phyloP scores from a whole-genome alignment of 345 rosid genomes.

The Capsella bursapastoris region DNA sequence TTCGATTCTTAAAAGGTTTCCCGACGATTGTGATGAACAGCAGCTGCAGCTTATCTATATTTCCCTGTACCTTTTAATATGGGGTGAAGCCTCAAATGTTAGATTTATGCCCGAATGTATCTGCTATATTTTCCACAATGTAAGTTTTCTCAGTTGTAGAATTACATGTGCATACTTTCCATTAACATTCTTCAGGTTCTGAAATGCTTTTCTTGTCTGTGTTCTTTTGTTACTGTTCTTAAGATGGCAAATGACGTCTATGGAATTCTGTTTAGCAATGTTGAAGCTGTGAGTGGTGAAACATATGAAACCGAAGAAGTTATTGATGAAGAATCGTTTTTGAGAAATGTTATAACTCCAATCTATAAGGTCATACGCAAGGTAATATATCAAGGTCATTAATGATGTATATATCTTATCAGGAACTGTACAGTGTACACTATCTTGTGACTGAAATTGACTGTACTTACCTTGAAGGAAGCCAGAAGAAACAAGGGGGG shows the following conservation, averaged over 20 bases:
- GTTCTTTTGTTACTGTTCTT: slow-evolving; percentile 19
- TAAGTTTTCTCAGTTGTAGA: slow-evolving; percentile 64
- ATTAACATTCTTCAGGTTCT: slow-evolving; percentile 25
- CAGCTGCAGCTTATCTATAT: slow-evolving; percentile 79
- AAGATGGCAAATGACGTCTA: slow-evolving; percentile 84
- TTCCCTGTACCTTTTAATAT: slow-evolving; percentile 84
- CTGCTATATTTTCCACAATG: slow-evolving; percentile 93
- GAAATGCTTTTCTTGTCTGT: background rate
- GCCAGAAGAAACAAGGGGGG: slow-evolving; percentile 77
- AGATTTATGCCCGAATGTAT: slow-evolving; percentile 99
- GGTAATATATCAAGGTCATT: slow-evolving; percentile 48
- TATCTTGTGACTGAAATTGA: slow-evolving; percentile 29
- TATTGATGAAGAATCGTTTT: slow-evolving; percentile 76
- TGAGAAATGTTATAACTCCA: slow-evolving; percentile 75
- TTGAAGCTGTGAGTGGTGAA: slow-evolving; percentile 63
- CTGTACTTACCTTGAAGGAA: slow-evolving; percentile 65
- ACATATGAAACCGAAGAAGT: slow-evolving; percentile 50
- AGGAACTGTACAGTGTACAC: slow-evolving; percentile 7
- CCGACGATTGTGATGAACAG: slow-evolving; percentile 47
- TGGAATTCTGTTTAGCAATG: slow-evolving; percentile 61
- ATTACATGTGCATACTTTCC: slow-evolving; percentile 55
- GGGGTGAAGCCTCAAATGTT: slow-evolving; percentile 99
- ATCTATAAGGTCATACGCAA: slow-evolving; percentile 72
- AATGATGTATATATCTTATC: slow-evolving; percentile 5
- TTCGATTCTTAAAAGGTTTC: slow-evolving; percentile 58